Conservation (phyloP, 441 rosid genomes). For the Erodium trifolium region DNA sequence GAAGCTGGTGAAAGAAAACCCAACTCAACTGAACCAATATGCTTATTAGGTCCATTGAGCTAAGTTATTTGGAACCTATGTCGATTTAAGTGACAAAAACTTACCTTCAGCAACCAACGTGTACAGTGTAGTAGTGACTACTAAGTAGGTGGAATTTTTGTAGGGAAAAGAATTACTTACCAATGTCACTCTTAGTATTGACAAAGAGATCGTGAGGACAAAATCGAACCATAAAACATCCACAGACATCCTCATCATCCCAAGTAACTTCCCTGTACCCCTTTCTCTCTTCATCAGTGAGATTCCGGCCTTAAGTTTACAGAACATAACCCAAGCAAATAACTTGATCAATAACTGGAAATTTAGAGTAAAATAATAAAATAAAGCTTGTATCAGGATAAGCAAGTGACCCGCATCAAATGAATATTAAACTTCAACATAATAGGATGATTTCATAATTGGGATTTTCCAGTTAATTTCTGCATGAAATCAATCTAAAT, state of each 20-base stretch:
- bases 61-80: not conserved
- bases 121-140: not conserved
- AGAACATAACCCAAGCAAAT: not conserved
- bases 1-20: not conserved
- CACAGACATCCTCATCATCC: slow-evolving; percentile 97
- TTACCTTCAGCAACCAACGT: slow-evolving; percentile 2
- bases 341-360: not conserved
- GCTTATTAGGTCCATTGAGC: not conserved
- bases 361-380: not conserved
- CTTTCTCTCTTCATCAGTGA: slow-evolving; percentile 83
- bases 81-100: not conserved
- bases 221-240: slow-evolving; percentile 86
- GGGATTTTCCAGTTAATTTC: not conserved
- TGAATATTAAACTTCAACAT: not conserved
- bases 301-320: slow-evolving; percentile 54
- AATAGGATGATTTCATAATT: no score
- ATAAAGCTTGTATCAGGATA: not conserved
- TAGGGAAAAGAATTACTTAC: slow-evolving; percentile 28
- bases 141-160: not conserved
- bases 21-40: not conserved
- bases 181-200: slow-evolving; percentile 95
- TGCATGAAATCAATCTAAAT: not conserved
- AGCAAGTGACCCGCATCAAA: not conserved
- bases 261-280: slow-evolving; percentile 74
- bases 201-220: slow-evolving; percentile 98